These are phyloP conservation scores for Raffaelea deltoideospora DNA, from an alignment of 2,329 filamentous ascomycete genomes.

Conservation along the genomic window DNA sequence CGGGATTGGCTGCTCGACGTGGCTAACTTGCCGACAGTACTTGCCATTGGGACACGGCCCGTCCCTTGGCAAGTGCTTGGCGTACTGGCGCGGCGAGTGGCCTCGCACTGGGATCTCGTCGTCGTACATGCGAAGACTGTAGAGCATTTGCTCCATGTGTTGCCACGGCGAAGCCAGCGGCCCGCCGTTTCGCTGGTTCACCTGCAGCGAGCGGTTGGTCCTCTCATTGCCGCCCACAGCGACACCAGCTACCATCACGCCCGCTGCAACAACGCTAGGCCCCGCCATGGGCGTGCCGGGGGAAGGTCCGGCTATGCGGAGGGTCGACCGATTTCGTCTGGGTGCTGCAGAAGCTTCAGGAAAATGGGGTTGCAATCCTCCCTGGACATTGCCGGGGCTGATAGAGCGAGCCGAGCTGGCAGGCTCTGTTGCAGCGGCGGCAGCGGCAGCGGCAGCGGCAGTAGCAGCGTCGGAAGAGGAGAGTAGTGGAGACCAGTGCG, in stretches of 20 bases:
- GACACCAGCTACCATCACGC: slow-evolving; percentile 1
- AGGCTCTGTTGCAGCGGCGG: no score
- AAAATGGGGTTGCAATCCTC: no score
- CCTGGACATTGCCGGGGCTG: no score
- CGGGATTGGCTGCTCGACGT: slow-evolving; percentile 5
- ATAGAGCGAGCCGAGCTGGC: no score
- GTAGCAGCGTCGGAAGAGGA: no score
- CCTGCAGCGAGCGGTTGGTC: background rate
- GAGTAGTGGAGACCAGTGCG: no score
- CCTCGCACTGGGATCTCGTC: slow-evolving; percentile 5
- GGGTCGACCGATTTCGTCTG: no score
- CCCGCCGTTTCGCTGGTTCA: slow-evolving; percentile 1
- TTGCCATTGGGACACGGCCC: background rate
- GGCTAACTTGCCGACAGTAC: background rate
- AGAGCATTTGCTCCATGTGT: slow-evolving; percentile 13
- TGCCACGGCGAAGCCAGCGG: slow-evolving; percentile 11
- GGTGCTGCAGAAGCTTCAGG: no score
- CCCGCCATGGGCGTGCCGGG: background rate
- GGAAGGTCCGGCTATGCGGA: no score
- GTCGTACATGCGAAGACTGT: slow-evolving; percentile 10
- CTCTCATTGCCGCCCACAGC: slow-evolving; percentile 2
- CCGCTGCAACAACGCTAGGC: slow-evolving; percentile 1
- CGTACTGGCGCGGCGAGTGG: slow-evolving; percentile 10
- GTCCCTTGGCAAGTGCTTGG: slow-evolving; percentile 1
- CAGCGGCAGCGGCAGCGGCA: no score